A percentile compares a stretch with the other conserved stretches of the same genome.
Evolutionary conservation across 352 stramenopile species (phyloP).

Genomic region (Vaucheria bursata): DNA sequence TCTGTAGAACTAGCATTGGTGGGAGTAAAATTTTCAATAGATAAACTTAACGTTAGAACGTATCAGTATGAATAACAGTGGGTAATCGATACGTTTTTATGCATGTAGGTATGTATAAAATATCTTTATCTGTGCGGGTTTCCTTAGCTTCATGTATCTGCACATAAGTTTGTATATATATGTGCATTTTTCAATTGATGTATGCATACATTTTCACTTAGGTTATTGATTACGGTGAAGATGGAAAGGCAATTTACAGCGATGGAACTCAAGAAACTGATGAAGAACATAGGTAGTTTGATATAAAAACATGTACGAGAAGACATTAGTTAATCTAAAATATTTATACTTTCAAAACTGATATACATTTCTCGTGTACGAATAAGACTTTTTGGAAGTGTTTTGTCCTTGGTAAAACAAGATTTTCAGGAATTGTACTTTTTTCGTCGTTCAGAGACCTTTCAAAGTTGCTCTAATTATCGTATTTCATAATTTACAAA

Average conservation of each 20-base stretch:
- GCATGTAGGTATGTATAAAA: not conserved
- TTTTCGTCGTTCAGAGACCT: no score
- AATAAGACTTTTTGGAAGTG: slow-evolving; percentile 48
- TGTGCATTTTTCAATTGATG: not conserved
- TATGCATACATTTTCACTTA: slow-evolving; percentile 35
- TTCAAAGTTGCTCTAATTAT: no score
- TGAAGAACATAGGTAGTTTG: slow-evolving; percentile 43
- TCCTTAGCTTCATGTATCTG: not conserved
- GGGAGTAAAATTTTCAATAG: no score
- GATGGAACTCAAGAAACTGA: slow-evolving; percentile 74
- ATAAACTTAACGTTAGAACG: no score
- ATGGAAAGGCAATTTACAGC: slow-evolving; percentile 90
- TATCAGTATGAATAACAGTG: no score
- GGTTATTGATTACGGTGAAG: slow-evolving; percentile 92
- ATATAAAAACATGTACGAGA: no score
- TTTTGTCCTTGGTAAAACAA: no score
- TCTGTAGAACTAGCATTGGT: no score
- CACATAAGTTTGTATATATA: not conserved
- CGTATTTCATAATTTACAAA: no score
- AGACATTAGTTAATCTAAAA: no score
- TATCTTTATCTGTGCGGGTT: not conserved
- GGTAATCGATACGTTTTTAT: not conserved
- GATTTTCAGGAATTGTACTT: no score
- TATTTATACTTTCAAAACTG: not conserved
- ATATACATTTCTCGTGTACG: not conserved